Evolutionary conservation across 1,284 basidiomycete species (phyloP).

Genomic region (Psilocybe mexicana): DNA sequence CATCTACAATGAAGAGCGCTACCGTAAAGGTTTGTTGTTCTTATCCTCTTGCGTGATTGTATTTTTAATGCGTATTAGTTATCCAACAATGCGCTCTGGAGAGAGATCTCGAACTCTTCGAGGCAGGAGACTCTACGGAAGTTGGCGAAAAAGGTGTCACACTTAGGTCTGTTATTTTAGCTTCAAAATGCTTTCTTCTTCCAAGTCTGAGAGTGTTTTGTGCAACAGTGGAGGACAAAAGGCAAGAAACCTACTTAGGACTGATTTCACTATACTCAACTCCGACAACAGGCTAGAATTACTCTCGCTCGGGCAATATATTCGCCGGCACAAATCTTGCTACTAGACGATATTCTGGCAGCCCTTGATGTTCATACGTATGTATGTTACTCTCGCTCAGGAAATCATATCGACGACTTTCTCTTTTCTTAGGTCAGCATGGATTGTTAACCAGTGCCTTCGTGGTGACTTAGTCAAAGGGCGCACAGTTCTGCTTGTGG

Average conservation of each 20-base stretch:
- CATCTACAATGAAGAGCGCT: conserved; percentile 50
- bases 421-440: conserved; percentile 59
- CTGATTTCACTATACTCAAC: neutral
- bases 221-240: conserved; percentile 67
- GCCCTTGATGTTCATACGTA: conserved; percentile 48
- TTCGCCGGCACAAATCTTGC: conserved; percentile 58
- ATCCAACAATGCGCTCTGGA: conserved; percentile 64
- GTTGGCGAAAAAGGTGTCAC: conserved; percentile 69
- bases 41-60: neutral
- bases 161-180: conserved; percentile 21
- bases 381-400: conserved; percentile 8
- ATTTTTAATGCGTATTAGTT: conserved; percentile 32
- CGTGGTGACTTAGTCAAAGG: conserved; percentile 65
- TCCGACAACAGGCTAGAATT: conserved; percentile 50
- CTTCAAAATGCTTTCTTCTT: neutral
- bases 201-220: neutral
- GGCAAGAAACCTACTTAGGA: conserved; percentile 16
- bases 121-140: conserved; percentile 73
- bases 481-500: conserved; percentile 74
- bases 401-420: neutral
- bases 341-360: conserved; percentile 66
- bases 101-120: conserved; percentile 62
- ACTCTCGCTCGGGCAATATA: conserved; percentile 76
- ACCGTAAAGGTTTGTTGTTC: conserved; percentile 35
- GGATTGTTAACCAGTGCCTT: conserved; percentile 79